Percentiles rank a stretch among this genome's conserved stretches.
Evolutionary conservation across 495 filamentous ascomycete genomes (phyloP).

Genomic region (Neurospora tetraspora): DNA sequence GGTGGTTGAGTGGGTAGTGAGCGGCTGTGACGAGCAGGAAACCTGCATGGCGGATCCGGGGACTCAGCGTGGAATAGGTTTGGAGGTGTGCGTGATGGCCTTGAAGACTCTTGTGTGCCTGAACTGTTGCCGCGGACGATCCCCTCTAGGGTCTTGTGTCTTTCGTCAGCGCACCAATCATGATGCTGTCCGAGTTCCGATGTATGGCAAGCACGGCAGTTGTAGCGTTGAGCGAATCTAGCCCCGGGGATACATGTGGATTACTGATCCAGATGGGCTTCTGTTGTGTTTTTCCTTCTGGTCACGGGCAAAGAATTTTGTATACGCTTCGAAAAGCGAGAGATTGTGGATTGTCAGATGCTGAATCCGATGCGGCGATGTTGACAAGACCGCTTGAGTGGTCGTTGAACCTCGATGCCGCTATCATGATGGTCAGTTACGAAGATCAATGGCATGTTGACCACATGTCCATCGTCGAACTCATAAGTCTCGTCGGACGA

Average conservation of each 20-base stretch:
- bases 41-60: conserved; percentile 1
- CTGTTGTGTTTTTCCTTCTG: neutral
- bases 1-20: neutral
- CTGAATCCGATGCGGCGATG: neutral
- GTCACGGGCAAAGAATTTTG: neutral
- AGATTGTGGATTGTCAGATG: neutral
- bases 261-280: neutral
- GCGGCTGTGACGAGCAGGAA: neutral
- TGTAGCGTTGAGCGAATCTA: neutral
- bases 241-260: neutral
- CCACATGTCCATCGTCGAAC: neutral
- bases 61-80: neutral
- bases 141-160: neutral
- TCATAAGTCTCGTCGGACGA: neutral
- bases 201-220: neutral
- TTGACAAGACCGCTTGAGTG: neutral
- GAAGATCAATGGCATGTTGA: neutral
- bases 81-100: neutral
- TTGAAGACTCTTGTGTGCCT: conserved; percentile 2
- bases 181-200: neutral
- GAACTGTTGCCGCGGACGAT: neutral
- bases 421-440: neutral
- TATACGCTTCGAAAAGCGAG: neutral
- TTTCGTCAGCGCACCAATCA: neutral
- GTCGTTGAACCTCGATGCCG: neutral